Evolutionary conservation across 2,329 filamentous ascomycete genomes (phyloP).

Genomic region (Ascosphaera aggregata): DNA sequence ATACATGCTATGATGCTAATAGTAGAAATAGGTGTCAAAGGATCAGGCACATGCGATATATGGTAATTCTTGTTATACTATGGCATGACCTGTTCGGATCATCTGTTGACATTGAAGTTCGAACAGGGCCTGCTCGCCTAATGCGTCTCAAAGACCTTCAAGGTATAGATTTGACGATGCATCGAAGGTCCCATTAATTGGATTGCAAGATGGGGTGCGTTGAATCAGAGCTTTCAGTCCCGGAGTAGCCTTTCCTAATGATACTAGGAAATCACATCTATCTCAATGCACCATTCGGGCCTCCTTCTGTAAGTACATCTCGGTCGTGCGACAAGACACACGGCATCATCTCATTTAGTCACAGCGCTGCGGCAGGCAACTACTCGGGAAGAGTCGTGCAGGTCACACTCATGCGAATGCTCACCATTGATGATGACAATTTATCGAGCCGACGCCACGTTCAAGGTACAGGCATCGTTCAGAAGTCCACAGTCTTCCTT

Average conservation of each 20-base stretch:
- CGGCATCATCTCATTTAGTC: not conserved
- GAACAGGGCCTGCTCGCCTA: not conserved
- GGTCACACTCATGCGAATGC: not conserved
- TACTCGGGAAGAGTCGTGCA: not conserved
- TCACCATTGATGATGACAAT: not conserved
- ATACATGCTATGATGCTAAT: not conserved
- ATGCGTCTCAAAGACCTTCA: not conserved
- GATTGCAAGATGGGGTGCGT: not conserved
- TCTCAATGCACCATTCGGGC: not conserved
- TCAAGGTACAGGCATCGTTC: not conserved
- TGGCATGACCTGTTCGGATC: not conserved
- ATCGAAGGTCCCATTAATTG: not conserved
- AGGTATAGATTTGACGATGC: not conserved
- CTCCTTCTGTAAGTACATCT: not conserved
- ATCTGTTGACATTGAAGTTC: not conserved
- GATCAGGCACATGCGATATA: not conserved
- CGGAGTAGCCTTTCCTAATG: not conserved
- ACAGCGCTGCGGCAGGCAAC: not conserved
- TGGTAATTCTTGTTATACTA: not conserved
- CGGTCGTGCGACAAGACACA: not conserved
- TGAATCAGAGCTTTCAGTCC: not conserved
- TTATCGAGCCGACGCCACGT: not conserved
- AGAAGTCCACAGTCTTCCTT: not conserved
- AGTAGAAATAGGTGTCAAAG: not conserved
- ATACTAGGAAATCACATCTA: not conserved